These are phyloP conservation scores for Paraphoma sp. DNA, from an alignment of 2,329 filamentous ascomycete species.

Conservation along the genomic window DNA sequence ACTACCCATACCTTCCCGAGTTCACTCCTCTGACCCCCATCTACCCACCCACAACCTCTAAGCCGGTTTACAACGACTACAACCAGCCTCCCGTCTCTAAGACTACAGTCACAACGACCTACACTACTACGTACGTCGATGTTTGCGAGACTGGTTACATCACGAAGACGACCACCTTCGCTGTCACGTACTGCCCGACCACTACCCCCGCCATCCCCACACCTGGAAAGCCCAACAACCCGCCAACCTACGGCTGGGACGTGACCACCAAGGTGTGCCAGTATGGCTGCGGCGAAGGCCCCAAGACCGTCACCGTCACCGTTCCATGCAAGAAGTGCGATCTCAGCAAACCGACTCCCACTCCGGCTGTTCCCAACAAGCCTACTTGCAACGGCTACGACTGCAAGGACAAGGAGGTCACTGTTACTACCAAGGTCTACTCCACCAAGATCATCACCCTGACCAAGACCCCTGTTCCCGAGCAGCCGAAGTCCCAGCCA, in stretches of 20 bases:
- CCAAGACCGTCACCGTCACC: conserved; percentile 36
- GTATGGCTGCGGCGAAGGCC: conserved; percentile 28
- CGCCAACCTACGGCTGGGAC: conserved; percentile 28
- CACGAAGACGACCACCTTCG: conserved; percentile 36
- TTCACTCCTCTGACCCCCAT: conserved; percentile 14
- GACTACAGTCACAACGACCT: conserved; percentile 27
- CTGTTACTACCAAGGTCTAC: conserved; percentile 11
- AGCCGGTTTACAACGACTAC: conserved; percentile 10
- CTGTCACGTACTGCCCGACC: conserved; percentile 27
- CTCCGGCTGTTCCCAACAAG: conserved; percentile 7
- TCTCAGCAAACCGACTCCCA: conserved; percentile 6
- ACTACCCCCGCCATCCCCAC: conserved; percentile 8
- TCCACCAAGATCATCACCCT: conserved; percentile 26
- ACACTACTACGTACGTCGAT: conserved; percentile 40
- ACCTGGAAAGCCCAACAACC: conserved; percentile 6
- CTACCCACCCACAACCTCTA: conserved; percentile 13
- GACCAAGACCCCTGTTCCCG: conserved; percentile 20
- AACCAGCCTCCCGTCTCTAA: conserved; percentile 11
- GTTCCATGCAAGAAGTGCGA: conserved; percentile 22
- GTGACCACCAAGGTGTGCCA: conserved; percentile 36
- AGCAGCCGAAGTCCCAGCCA: conserved; percentile 9
- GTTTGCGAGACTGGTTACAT: conserved; percentile 44
- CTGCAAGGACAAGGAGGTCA: conserved; percentile 3
- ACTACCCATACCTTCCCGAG: conserved; percentile 14
- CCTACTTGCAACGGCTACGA: conserved; percentile 2